Evolutionary conservation across 192 early-diverging fungal genomes (phyloP).

Genomic region (Dissophora globulifera): DNA sequence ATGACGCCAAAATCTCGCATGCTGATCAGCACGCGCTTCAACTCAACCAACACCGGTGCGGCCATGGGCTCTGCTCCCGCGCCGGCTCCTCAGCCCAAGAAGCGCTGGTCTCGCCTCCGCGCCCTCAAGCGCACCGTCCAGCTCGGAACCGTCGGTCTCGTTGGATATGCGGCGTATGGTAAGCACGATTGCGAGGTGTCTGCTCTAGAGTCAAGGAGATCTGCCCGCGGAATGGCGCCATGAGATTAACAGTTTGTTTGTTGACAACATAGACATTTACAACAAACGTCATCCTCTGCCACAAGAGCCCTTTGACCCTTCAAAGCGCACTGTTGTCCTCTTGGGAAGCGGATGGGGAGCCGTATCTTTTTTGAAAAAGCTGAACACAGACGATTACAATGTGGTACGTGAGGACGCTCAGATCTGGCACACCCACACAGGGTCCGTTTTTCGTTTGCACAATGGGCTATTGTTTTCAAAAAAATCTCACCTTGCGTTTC

Average conservation of each 20-base stretch:
- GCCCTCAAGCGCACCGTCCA: constrained; percentile 49
- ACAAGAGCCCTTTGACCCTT: constrained; percentile 55
- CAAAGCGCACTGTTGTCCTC: constrained; percentile 46
- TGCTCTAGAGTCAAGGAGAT: not conserved
- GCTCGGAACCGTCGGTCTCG: constrained; percentile 41
- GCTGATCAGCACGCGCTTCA: constrained; percentile 22
- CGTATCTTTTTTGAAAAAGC: constrained; percentile 70
- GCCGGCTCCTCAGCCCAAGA: constrained; percentile 28
- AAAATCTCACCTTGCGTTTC: not conserved
- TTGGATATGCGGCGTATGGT: constrained; percentile 53
- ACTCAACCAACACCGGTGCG: constrained; percentile 37
- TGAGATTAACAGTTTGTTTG: too few species aligned
- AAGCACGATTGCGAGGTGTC: constrained; percentile 1
- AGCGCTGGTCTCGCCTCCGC: constrained; percentile 51
- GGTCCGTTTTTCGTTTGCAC: not conserved
- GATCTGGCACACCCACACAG: too few species aligned
- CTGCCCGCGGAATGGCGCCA: not conserved
- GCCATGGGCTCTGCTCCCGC: constrained; percentile 28
- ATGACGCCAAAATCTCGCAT: constrained; percentile 10
- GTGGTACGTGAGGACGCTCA: constrained; percentile 57
- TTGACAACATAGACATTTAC: constrained; percentile 58
- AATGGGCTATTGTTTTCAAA: not conserved
- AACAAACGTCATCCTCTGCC: constrained; percentile 51
- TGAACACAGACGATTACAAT: constrained; percentile 84
- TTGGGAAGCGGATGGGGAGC: constrained; percentile 51